These are phyloP conservation scores for Mortierella antarctica DNA, from an alignment of 192 early-diverging fungal genomes.

Conservation along the genomic window DNA sequence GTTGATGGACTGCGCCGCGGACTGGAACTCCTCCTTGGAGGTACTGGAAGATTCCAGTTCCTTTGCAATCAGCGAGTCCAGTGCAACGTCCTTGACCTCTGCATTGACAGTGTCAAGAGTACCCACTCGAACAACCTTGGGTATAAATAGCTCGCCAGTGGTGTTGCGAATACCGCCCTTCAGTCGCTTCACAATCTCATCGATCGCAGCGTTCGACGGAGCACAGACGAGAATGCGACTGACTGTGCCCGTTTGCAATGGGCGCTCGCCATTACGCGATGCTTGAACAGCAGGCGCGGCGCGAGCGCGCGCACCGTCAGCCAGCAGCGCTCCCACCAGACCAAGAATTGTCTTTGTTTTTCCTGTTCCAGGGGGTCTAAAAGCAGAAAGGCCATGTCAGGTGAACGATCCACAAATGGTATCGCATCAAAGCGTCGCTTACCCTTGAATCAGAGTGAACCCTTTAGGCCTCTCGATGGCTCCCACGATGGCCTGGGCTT, in stretches of 20 bases:
- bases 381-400: not conserved
- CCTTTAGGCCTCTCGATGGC: constrained; percentile 74
- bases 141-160: constrained; percentile 66
- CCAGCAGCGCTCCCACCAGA: constrained; percentile 77
- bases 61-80: constrained; percentile 76
- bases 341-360: constrained; percentile 90
- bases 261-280: constrained; percentile 10
- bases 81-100: constrained; percentile 75
- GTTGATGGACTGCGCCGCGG: constrained; percentile 43
- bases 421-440: constrained; percentile 4
- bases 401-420: not conserved
- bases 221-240: constrained; percentile 87
- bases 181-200: constrained; percentile 93
- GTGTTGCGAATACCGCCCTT: constrained; percentile 76
- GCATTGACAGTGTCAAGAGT: constrained; percentile 76
- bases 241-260: constrained; percentile 51
- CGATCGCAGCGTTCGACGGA: constrained; percentile 96
- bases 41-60: constrained; percentile 59
- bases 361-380: constrained; percentile 69
- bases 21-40: constrained; percentile 54
- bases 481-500: constrained; percentile 84
- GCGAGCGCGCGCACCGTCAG: constrained; percentile 15
- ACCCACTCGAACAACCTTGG: constrained; percentile 88
- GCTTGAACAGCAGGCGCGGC: constrained; percentile 16
- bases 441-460: constrained; percentile 92